Evolutionary conservation across 2,329 filamentous ascomycete species (phyloP), one percentile per base, ranked within the genome.

Genomic region (Calycina marina): DNA sequence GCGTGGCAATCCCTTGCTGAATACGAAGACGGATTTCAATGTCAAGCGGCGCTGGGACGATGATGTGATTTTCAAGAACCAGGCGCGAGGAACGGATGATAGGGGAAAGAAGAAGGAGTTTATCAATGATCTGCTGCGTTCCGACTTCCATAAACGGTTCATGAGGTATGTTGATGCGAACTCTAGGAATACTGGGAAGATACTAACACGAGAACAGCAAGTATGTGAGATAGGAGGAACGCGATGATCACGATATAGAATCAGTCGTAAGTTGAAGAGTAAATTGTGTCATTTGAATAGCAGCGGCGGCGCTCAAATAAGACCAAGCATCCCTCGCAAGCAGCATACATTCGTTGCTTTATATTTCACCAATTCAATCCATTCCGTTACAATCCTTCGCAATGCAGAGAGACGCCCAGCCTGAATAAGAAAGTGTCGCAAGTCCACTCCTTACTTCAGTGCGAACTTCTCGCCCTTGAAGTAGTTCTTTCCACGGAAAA

Each of bases 61-160:
- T 49, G 90, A 98, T 54, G 90, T 98, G 9, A 86, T 98, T 3
- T 98, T 98, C 62, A 96, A 93, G 64, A 98, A 98, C 56, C 90
- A 98, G 60, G 90, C 88, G 18, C 71, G 90, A 37, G 90, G 88
- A 6, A 93, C 86, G 1, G 88, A 96, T 52, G 84, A 94, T 41
- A 86, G 78, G 62, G n/a, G n/a, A 8, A 75, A 78, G 41, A 85
- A 79, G 62, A 92, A 88, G 62, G 86, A 93, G 57, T 98, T 98
- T 60, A 86, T 98, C 56, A 98, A 98, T 53, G 80, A 96, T 58
- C 65, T 93, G 50, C 61, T 96, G 41, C 76, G 88, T 40, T 94
- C 85, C 17, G 90, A 98, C 57, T 98, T 98, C 57, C 90, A 98
- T 63, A 90, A 86, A 60, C 77, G 85, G 41, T 98, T 98, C 57